Percentiles rank a stretch among this genome's conserved stretches.
phyloP scores from a whole-genome alignment of 169 alveolate species.

The Eimeria sp. region DNA sequence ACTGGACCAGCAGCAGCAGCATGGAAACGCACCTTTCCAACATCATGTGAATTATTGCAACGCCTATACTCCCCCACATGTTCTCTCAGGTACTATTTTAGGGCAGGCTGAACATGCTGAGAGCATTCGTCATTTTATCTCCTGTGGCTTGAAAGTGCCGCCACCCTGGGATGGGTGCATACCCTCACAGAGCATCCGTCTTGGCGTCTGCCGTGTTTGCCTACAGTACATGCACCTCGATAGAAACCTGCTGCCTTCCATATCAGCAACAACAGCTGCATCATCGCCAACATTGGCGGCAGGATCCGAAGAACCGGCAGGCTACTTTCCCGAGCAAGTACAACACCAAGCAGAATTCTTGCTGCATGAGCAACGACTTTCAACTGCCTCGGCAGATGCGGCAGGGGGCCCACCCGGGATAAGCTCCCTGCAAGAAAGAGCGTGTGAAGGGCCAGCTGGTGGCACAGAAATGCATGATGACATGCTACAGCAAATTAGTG shows the following conservation, averaged over 20 bases:
- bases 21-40: background rate
- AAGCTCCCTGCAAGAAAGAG: background rate
- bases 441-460: background rate
- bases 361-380: background rate
- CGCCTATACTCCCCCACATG: background rate
- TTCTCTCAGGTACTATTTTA: background rate
- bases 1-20: background rate
- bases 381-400: constrained; percentile 25
- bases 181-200: background rate
- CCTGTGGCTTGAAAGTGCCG: constrained; percentile 33
- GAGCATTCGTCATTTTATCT: background rate
- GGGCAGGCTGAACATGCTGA: constrained; percentile 12
- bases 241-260: background rate
- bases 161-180: constrained; percentile 57
- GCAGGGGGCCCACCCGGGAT: constrained; percentile 32
- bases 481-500: background rate
- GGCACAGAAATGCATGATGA: background rate
- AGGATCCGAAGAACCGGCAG: background rate
- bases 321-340: background rate
- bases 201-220: constrained; percentile 19
- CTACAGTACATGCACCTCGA: constrained; percentile 11
- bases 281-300: background rate
- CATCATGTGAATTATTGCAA: background rate
- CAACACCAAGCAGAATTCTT: background rate
- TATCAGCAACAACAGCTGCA: background rate